A percentile compares a stretch with the other conserved stretches of the same genome.
Conservation (phyloP, 192 early-diverging fungal species). For the Borealophlyctis nickersoniae region DNA sequence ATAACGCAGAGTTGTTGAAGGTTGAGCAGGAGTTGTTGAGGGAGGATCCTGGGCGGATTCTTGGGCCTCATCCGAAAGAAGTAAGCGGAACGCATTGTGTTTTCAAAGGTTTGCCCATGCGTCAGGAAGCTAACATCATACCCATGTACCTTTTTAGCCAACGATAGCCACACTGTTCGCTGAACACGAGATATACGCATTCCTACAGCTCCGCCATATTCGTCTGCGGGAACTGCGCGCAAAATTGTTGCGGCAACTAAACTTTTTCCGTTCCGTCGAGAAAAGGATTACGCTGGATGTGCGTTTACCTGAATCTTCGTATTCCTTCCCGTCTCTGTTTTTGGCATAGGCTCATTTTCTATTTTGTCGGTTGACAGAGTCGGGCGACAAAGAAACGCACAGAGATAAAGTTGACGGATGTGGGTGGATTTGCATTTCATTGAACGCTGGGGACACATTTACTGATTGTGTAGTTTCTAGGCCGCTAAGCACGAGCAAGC, state of each 20-base stretch:
- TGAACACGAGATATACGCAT: slow-evolving; percentile 50
- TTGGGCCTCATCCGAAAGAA: slow-evolving; percentile 6
- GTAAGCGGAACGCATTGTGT: slow-evolving; percentile 11
- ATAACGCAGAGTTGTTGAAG: slow-evolving; percentile 35
- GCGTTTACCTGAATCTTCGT: slow-evolving; percentile 1
- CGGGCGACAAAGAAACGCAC: not conserved
- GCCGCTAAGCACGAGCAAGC: not conserved
- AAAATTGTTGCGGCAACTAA: slow-evolving; percentile 43
- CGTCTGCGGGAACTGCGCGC: slow-evolving; percentile 37
- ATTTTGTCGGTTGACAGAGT: not conserved
- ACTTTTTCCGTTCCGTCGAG: slow-evolving; percentile 53
- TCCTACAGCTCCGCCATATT: slow-evolving; percentile 39
- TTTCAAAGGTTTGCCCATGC: not conserved
- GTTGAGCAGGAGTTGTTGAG: slow-evolving; percentile 42
- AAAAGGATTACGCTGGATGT: slow-evolving; percentile 46
- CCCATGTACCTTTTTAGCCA: slow-evolving; percentile 20
- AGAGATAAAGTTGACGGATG: not conserved
- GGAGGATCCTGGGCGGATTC: slow-evolving; percentile 17
- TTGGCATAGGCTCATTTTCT: no score
- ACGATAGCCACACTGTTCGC: slow-evolving; percentile 50
- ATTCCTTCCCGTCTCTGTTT: no score
- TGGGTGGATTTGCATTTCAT: not conserved
- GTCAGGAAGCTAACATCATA: not conserved
- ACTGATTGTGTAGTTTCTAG: not conserved
- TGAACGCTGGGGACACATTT: not conserved